Evolutionary conservation across 805 yeast species (phyloP), one percentile per base, ranked within the genome.

Genomic region (Blastobotrys mokoenaii): DNA sequence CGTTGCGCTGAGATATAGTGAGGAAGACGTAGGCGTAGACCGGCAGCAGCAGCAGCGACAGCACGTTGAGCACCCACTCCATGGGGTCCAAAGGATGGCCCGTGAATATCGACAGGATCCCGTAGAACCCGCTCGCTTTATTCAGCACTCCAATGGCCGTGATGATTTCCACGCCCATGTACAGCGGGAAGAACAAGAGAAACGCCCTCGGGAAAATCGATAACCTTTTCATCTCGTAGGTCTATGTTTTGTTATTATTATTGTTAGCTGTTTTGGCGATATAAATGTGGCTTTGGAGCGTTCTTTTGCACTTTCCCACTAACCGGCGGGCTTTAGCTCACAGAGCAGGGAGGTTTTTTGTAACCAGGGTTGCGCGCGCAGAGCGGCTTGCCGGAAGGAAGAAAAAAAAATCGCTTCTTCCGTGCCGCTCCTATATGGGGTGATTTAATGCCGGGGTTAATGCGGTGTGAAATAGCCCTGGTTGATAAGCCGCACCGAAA

Each of bases 111-210:
- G 97, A 88, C 17, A 88, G 67, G 31, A 90, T 68, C 25, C 97
- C 98, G 63, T 82, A 90, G 16, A 80, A 70, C 8, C 97, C 96
- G 47, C 95, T 80, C 53, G 89, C 85, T 61, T 89, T 89, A 68
- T 90, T 90, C 51, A 89, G 71, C 32, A 88, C 74, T 12, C 89
- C 83, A 32, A 84, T 70, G 1, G 85, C 82, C 3, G 88, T 70
- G 16, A 83, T 76, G 1, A 86, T 62, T 62, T 90, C 97, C 18
- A 88, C 95, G 11, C 97, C 97, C 18, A 84, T 71, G 58, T 83
- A 86, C 20, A 90, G 72, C 3, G 97, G 96, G 3, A 86, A 64
- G 43, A 73, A 57, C 11, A 81, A 80, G n/a, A 85, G 60, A 61
- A 86, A 86, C 58, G 72, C 73, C 78, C 77, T 50, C 10, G 61